A percentile compares a stretch with the other conserved stretches of the same genome.
Evolutionary conservation across 345 rosid genomes (phyloP).

Genomic region (Hypericum perforatum): DNA sequence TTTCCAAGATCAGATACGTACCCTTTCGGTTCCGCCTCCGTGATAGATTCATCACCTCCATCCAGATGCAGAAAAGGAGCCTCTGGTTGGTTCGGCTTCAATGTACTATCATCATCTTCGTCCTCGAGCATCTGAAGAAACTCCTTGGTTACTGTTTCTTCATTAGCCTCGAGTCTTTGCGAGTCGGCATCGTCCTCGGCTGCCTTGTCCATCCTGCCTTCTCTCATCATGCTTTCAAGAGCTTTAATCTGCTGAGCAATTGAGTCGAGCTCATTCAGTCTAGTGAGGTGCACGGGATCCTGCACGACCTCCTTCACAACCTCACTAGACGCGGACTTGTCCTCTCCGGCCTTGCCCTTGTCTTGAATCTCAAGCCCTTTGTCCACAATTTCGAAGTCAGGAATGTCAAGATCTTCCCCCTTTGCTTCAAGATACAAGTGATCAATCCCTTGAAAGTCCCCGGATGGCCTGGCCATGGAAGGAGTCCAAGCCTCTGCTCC

Average conservation of each 20-base stretch:
- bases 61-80: conserved; percentile 42
- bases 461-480: conserved; percentile 21
- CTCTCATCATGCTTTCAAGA: conserved; percentile 74
- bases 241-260: conserved; percentile 89
- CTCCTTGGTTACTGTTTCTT: conserved; percentile 72
- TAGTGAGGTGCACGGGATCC: conserved; percentile 47
- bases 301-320: conserved; percentile 61
- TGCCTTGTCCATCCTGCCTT: conserved; percentile 26
- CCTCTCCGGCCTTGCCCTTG: conserved; percentile 29
- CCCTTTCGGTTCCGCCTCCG: conserved; percentile 38
- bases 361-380: conserved; percentile 80
- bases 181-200: conserved; percentile 40
- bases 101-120: conserved; percentile 31
- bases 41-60: conserved; percentile 24
- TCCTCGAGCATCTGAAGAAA: conserved; percentile 81
- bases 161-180: conserved; percentile 67
- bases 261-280: conserved; percentile 72
- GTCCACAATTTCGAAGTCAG: conserved; percentile 78
- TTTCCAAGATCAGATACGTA: conserved; percentile 83
- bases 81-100: conserved; percentile 32
- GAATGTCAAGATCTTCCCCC: conserved; percentile 52
- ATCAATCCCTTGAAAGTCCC: conserved; percentile 66
- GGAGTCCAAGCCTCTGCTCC: conserved; percentile 63
- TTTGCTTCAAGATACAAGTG: conserved; percentile 50
- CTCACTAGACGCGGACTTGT: conserved; percentile 40